Evolutionary conservation across 371 early-diverging fungal genomes (phyloP), one percentile per base, ranked within the genome.

Genomic region (Rhizopus arrhizus): DNA sequence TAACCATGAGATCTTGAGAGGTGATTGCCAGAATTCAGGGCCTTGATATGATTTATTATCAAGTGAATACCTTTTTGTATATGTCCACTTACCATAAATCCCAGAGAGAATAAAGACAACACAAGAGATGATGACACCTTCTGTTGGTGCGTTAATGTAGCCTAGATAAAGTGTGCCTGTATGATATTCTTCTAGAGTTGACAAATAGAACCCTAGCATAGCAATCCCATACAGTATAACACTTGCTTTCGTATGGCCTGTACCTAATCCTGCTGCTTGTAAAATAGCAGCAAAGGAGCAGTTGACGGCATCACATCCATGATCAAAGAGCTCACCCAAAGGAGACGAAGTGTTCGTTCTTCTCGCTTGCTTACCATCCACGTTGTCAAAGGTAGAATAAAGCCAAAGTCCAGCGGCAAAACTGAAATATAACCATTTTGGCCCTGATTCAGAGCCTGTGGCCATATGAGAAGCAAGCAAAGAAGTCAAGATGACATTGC

Each of bases 301-400:
- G 77, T 95, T 95, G 55, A 96, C 76, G 9, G 96, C 95, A 64
- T 97, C 97, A 70, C 95, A 93, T 35, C 97, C 97, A 67, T 92
- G 91, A 72, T 91, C 93, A 76, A 94, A 97, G 38, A 99, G 81
- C 78, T 98, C 97, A 15, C 99, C 99, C 15, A 99, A 82, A 13
- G 99, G 95, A 34, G 94, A 93, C 1, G 91, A 89, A 7, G 92
- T 82, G 28, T 91, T 90, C 15, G 97, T 98, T 49, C 94, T 82
- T 59, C 99, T 83, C 5, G 99, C 99, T 75, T 99, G 99, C 77
- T 95, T 95, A 50, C 99, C 99, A 75, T 99, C 99, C 53, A 99
- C 91, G 66, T 93, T 94, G 77, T 99, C 99, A 71, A 97, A 92
- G 3, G 97, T 94, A 51, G 93, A 94, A 74, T 98, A 98, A 35